Evolutionary conservation across 1,284 basidiomycete species (phyloP).

Genomic region (Pseudozyma sp.): DNA sequence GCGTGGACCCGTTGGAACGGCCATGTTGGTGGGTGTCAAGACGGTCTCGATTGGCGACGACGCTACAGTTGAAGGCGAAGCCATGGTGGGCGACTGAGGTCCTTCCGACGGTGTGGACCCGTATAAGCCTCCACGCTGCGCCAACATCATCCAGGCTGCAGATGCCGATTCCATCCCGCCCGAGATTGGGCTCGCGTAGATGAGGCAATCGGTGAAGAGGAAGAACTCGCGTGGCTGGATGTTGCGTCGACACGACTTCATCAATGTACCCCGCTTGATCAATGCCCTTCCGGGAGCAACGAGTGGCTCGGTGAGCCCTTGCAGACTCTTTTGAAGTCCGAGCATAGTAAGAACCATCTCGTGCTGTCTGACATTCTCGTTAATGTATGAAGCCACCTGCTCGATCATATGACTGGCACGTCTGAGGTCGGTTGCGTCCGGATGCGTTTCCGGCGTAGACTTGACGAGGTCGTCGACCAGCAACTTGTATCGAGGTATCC

Average conservation of each 20-base stretch:
- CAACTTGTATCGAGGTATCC: slow-evolving; percentile 67
- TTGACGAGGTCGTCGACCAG: slow-evolving; percentile 63
- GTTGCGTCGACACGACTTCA: slow-evolving; percentile 66
- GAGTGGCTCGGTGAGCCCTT: slow-evolving; percentile 61
- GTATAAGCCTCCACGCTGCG: slow-evolving; percentile 76
- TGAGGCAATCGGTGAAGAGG: slow-evolving; percentile 67
- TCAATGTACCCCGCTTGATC: slow-evolving; percentile 60
- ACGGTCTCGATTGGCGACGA: slow-evolving; percentile 74
- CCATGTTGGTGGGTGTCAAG: slow-evolving; percentile 10
- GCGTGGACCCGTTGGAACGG: slow-evolving; percentile 16
- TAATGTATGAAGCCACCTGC: slow-evolving; percentile 62
- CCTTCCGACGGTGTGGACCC: slow-evolving; percentile 18
- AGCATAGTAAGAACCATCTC: slow-evolving; percentile 66
- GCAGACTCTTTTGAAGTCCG: slow-evolving; percentile 59
- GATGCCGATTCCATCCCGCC: slow-evolving; percentile 59
- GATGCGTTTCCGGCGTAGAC: slow-evolving; percentile 57
- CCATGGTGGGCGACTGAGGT: slow-evolving; percentile 24
- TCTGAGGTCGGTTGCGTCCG: slow-evolving; percentile 51
- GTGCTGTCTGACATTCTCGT: slow-evolving; percentile 67
- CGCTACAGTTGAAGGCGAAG: slow-evolving; percentile 74
- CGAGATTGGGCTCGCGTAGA: slow-evolving; percentile 59
- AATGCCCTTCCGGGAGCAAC: slow-evolving; percentile 63
- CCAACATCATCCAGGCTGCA: slow-evolving; percentile 66
- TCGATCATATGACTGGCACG: slow-evolving; percentile 59
- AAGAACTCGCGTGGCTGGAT: slow-evolving; percentile 66